These are phyloP conservation scores for Plasmopara viticola DNA, from an alignment of 352 stramenopile species.

Conservation along the genomic window DNA sequence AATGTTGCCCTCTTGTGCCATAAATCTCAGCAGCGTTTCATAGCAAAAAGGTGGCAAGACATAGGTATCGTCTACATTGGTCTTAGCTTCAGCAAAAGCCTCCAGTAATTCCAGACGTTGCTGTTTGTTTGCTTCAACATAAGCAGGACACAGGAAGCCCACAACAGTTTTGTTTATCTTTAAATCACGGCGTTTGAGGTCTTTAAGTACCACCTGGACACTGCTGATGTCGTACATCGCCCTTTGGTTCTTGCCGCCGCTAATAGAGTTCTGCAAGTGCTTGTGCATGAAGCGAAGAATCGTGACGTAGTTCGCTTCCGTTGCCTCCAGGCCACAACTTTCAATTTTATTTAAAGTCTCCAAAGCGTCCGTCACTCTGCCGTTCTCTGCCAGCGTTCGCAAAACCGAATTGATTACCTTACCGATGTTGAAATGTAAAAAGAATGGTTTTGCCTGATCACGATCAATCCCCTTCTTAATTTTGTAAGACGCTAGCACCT, in stretches of 20 bases:
- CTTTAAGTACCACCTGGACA: constrained; percentile 38
- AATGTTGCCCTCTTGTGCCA: constrained; percentile 28
- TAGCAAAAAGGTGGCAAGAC: constrained; percentile 41
- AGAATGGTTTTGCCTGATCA: constrained; percentile 11
- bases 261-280: constrained; percentile 9
- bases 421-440: constrained; percentile 40
- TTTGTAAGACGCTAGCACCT: constrained; percentile 36
- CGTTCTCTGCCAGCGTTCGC: constrained; percentile 42
- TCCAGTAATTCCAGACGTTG: constrained; percentile 55
- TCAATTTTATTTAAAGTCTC: constrained; percentile 29
- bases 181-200: constrained; percentile 33
- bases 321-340: constrained; percentile 23
- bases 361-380: constrained; percentile 30
- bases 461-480: constrained; percentile 16
- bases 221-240: constrained; percentile 32
- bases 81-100: constrained; percentile 33
- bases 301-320: constrained; percentile 36
- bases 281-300: constrained; percentile 50
- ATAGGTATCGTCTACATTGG: constrained; percentile 32
- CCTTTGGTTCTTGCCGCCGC: constrained; percentile 16
- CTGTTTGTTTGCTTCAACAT: constrained; percentile 39
- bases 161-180: constrained; percentile 37
- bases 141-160: constrained; percentile 37
- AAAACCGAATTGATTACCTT: constrained; percentile 42
- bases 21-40: constrained; percentile 35